Base-by-base conservation (phyloP, 2,329 filamentous ascomycete species). In the Phialophora macrospora region DNA sequence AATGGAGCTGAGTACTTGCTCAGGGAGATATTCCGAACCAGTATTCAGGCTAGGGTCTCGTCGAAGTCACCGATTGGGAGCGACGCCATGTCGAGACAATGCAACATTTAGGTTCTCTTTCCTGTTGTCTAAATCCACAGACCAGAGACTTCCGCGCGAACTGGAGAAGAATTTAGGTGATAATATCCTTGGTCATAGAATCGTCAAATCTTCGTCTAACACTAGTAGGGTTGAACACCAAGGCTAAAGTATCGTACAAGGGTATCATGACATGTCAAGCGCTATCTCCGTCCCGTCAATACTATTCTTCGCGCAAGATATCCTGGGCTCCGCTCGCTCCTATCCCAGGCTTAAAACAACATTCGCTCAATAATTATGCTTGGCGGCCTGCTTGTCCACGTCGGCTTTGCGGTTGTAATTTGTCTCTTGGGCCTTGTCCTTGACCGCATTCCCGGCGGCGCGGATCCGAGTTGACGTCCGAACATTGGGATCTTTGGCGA, bases 401-500 rank as follows among this genome's bases (percentile, higher is more conserved):
- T 67, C 62, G 28, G 66, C 68, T 44, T 63, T 22, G 11, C 66
- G 61, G 17, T 70, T 70, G 52, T 70, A 62, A 41, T 58, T 61
- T 14, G 61, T 58, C 62, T 68, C 68, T 22, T 70, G 60, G 11
- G 68, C 57, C 28, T 68, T 64, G 51, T 70, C 62, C 62, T 68
- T 68, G 26, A 70, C 57, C 24, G 68, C 68, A 41, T 70, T 54
- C n/a, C 68, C 66, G 2, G 68, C 68, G 49, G 68, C 68, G 6
- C 64, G 63, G 6, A 70, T 8, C 20, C 68, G 68, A 22, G 66
- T 68, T 1, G 63, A 64, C 24, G 59, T 55, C 12, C 60, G 68
- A 17, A 68, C 68, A 57, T 70, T 65, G 38, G 66, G 66, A 56
- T 70, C 66, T 60, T 70, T 70, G 55, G 68, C 68, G 20, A 70